Evolutionary conservation across 768 basidiomycete genomes (phyloP), one percentile per base, ranked within the genome.

Genomic region (Tulasnella sp.): DNA sequence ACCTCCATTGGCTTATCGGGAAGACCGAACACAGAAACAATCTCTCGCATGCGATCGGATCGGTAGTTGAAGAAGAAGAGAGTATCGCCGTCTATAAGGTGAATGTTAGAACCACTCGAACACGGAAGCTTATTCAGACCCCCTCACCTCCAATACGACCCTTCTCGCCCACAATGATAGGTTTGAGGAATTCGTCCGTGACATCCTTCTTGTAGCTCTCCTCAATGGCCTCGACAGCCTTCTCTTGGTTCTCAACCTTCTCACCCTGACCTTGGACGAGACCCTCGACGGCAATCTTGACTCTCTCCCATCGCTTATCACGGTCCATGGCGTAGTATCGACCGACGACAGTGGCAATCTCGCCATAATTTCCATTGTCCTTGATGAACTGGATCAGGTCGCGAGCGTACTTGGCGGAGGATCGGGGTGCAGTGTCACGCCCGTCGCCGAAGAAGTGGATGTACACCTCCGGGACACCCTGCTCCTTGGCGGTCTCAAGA

Each of bases 41-140:
- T 93, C 87, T 98, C 96, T 73, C 96, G 92, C 94, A 98, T 95
- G 77, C 97, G 93, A 86, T 98, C 96, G 0, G 96, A 97, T 81
- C 97, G 93, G 86, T 98, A 98, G 88, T 98, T 98, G 92, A 97
- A 98, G 88, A 94, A 92, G 90, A 97, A 98, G 5, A 98, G 84
- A 0, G 96, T 97, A 86, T 98, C 96, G 64, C 88, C 89, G 80
- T 96, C 95, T 95, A 82, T 14, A 79, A 76, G 78, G 72, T 48
- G 16, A 16, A 34, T 37, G 20, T 78, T 50, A 80, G 44, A 46
- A 50, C 41, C 20, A 6, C 44, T 44, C 22, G 37, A 40, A 42
- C 34, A 37, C 69, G 6, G n/a, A 48, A 69, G 14, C 16, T 31
- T 6, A 22, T 28, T 5, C 22, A 5, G 54, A 22, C 54, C 22